These are phyloP conservation scores for Cytospora piceicola DNA, from an alignment of 2,329 filamentous ascomycete species.

Conservation along the genomic window DNA sequence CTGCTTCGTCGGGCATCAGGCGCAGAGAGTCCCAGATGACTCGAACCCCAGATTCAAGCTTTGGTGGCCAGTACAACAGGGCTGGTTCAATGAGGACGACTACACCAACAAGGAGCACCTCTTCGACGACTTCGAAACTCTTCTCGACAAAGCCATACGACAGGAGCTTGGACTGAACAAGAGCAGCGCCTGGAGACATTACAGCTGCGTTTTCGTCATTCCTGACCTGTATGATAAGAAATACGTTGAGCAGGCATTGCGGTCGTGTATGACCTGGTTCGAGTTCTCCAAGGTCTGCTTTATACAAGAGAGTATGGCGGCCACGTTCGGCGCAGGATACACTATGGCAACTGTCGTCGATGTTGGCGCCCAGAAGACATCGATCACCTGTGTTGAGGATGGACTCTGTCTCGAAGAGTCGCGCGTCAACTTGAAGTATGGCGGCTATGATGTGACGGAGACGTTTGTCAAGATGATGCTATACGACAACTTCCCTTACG, in stretches of 20 bases:
- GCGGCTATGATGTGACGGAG: slow-evolving; percentile 90
- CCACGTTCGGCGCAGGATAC: slow-evolving; percentile 92
- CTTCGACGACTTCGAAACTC: slow-evolving; percentile 83
- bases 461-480: slow-evolving; percentile 98
- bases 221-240: slow-evolving; percentile 95
- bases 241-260: slow-evolving; percentile 83
- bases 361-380: slow-evolving; percentile 95
- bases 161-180: slow-evolving; percentile 79
- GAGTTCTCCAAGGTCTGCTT: slow-evolving; percentile 89
- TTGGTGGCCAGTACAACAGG: slow-evolving; percentile 87
- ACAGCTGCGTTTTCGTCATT: slow-evolving; percentile 96
- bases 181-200: slow-evolving; percentile 83
- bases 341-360: slow-evolving; percentile 95
- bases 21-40: slow-evolving; percentile 84
- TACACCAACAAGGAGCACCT: slow-evolving; percentile 80
- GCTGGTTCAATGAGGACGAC: slow-evolving; percentile 88
- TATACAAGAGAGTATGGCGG: slow-evolving; percentile 93
- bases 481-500: slow-evolving; percentile 92
- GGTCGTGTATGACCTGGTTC: slow-evolving; percentile 86
- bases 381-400: slow-evolving; percentile 95
- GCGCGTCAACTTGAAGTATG: slow-evolving; percentile 91
- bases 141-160: slow-evolving; percentile 84
- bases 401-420: slow-evolving; percentile 95
- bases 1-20: slow-evolving; percentile 80
- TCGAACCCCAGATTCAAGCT: slow-evolving; percentile 89